These are phyloP conservation scores for Globisporangium radiosum DNA, from an alignment of 352 stramenopile species.

Conservation along the genomic window DNA sequence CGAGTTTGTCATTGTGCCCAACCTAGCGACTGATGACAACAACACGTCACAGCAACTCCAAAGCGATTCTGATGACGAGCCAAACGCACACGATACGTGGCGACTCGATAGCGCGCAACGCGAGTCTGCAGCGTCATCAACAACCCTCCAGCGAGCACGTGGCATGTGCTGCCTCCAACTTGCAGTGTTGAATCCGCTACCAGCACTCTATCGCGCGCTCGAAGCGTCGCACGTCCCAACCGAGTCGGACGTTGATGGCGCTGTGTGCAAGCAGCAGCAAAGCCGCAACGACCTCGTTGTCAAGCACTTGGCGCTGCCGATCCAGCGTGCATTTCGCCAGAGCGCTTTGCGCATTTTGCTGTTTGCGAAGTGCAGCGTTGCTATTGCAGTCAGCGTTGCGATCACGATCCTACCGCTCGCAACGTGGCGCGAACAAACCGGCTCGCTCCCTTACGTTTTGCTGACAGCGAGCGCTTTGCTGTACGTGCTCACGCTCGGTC, in stretches of 20 bases:
- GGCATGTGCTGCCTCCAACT: slow-evolving; percentile 15
- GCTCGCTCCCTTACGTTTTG: slow-evolving; percentile 2
- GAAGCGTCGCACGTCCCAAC: slow-evolving; percentile 10
- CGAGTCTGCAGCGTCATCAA: neutral
- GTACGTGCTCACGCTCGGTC: slow-evolving; percentile 11
- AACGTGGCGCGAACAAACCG: slow-evolving; percentile 2
- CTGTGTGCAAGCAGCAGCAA: neutral
- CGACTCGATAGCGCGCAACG: neutral
- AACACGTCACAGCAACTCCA: too few species aligned
- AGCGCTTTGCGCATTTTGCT: slow-evolving; percentile 11
- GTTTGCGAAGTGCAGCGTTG: slow-evolving; percentile 2
- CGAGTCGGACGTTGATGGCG: neutral
- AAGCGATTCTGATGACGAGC: neutral
- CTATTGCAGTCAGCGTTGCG: neutral
- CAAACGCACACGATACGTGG: neutral
- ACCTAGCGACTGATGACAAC: neutral
- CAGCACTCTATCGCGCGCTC: slow-evolving; percentile 9
- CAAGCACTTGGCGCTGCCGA: neutral
- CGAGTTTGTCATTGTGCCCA: neutral
- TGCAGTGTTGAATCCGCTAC: slow-evolving; percentile 10
- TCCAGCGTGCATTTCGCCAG: slow-evolving; percentile 18
- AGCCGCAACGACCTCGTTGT: slow-evolving; percentile 8
- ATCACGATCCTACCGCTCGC: slow-evolving; percentile 4
- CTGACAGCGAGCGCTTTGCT: slow-evolving; percentile 1
- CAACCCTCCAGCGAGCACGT: slow-evolving; percentile 1